Evolutionary conservation across 2,329 filamentous ascomycete species (phyloP).

Genomic region (Xylariaceae sp.): DNA sequence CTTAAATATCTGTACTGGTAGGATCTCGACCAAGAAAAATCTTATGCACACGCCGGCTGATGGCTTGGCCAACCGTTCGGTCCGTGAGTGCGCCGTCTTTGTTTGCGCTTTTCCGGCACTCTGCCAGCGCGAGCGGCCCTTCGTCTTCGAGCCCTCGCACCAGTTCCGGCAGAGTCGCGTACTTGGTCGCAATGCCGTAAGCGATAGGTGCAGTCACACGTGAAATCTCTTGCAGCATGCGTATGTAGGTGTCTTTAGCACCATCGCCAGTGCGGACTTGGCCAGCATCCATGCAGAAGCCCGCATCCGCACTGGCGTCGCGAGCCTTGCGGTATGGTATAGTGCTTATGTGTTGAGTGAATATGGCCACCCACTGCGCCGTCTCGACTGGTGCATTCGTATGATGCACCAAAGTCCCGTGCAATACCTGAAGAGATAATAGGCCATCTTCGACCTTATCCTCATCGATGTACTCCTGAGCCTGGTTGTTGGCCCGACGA

Average conservation of each 20-base stretch:
- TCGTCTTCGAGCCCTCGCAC: conserved; percentile 51
- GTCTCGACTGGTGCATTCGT: conserved; percentile 56
- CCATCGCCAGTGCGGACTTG: conserved; percentile 68
- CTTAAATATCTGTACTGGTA: conserved; percentile 47
- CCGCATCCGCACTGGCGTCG: conserved; percentile 47
- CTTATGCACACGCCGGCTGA: conserved; percentile 54
- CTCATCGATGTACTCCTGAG: conserved; percentile 54
- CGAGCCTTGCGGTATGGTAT: conserved; percentile 61
- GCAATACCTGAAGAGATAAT: conserved; percentile 62
- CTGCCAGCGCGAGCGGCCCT: conserved; percentile 58
- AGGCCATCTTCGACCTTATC: conserved; percentile 66
- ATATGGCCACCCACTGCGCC: conserved; percentile 65
- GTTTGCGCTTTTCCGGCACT: conserved; percentile 53
- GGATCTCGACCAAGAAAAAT: conserved; percentile 56
- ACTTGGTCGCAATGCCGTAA: conserved; percentile 60
- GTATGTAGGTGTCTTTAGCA: conserved; percentile 60
- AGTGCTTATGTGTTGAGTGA: conserved; percentile 74
- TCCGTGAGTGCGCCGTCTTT: conserved; percentile 53
- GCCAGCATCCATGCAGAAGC: conserved; percentile 74
- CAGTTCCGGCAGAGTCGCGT: conserved; percentile 51
- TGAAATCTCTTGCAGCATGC: conserved; percentile 70
- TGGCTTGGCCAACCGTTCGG: conserved; percentile 48
- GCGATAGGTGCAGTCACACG: conserved; percentile 69
- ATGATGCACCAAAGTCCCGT: conserved; percentile 65
- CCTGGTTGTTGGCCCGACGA: conserved; percentile 37